A percentile compares a stretch with the other conserved stretches of the same genome.
Evolutionary conservation across 305 asterid species (phyloP).

Genomic region (Fraxinus dipetala): DNA sequence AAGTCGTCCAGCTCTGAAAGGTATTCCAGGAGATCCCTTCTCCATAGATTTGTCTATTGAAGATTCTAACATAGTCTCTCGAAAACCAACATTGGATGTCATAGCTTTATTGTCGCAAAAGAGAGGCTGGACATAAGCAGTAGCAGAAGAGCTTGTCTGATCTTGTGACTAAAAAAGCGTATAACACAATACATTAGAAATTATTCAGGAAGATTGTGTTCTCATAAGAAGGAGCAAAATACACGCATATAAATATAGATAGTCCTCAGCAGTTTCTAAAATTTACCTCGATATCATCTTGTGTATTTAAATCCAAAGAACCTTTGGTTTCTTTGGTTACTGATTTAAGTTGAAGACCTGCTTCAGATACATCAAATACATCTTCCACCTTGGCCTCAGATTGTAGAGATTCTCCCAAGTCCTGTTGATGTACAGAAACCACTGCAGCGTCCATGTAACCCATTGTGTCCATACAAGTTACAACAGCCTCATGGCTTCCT

Average conservation of each 20-base stretch:
- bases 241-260: background rate
- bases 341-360: slow-evolving; percentile 31
- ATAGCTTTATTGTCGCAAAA: slow-evolving; percentile 19
- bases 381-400: slow-evolving; percentile 29
- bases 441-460: slow-evolving; percentile 20
- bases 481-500: slow-evolving; percentile 30
- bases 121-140: slow-evolving; percentile 19
- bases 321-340: slow-evolving; percentile 21
- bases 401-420: slow-evolving; percentile 21
- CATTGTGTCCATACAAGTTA: slow-evolving; percentile 25
- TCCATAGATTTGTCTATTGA: slow-evolving; percentile 28
- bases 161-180: slow-evolving; percentile 31
- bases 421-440: slow-evolving; percentile 30
- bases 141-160: slow-evolving; percentile 32
- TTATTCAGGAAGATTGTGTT: slow-evolving; percentile 5
- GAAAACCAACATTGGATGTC: slow-evolving; percentile 24
- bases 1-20: slow-evolving; percentile 47
- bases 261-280: slow-evolving; percentile 15
- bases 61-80: slow-evolving; percentile 28
- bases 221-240: slow-evolving; percentile 5
- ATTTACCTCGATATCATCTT: slow-evolving; percentile 30
- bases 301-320: slow-evolving; percentile 19
- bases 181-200: slow-evolving; percentile 23
- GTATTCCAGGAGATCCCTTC: slow-evolving; percentile 26
- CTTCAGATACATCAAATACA: slow-evolving; percentile 29